Evolutionary conservation across 192 early-diverging fungal genomes (phyloP).

Genomic region (Podochytrium sp.): DNA sequence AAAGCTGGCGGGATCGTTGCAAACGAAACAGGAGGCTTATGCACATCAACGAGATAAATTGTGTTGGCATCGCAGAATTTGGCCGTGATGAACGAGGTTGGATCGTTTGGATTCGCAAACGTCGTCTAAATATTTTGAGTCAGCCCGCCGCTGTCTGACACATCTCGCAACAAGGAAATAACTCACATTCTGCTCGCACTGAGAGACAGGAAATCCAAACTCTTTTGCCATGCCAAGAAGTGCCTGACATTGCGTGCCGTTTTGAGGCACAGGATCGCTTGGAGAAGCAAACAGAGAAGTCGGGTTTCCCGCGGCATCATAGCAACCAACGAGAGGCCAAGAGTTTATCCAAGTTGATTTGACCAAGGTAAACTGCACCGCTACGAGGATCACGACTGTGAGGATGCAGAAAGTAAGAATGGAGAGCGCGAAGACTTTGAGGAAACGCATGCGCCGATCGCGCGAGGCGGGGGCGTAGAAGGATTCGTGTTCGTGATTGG

Average conservation of each 20-base stretch:
- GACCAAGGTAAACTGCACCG: too few species aligned
- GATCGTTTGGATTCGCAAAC: neutral
- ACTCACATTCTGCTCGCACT: neutral
- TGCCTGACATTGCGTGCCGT: neutral
- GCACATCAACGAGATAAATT: neutral
- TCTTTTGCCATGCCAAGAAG: neutral
- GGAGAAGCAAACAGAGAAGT: neutral
- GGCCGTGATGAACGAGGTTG: conserved; percentile 4
- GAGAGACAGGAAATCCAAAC: neutral
- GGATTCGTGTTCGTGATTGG: too few species aligned
- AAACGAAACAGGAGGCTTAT: conserved; percentile 9
- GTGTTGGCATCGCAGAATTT: conserved; percentile 17
- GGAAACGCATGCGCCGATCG: too few species aligned
- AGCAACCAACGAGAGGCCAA: conserved; percentile 5
- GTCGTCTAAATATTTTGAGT: neutral
- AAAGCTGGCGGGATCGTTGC: neutral
- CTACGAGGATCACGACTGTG: too few species aligned
- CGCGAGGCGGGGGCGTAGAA: too few species aligned
- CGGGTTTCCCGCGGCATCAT: neutral
- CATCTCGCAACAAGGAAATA: neutral
- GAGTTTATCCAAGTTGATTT: too few species aligned
- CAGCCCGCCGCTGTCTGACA: too few species aligned
- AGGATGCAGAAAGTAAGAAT: too few species aligned
- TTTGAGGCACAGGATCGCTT: neutral
- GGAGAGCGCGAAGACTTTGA: too few species aligned